Evolutionary conservation across 116 monocot genomes (phyloP), one percentile per base, ranked within the genome.

Genomic region (Posidonia oceanica): DNA sequence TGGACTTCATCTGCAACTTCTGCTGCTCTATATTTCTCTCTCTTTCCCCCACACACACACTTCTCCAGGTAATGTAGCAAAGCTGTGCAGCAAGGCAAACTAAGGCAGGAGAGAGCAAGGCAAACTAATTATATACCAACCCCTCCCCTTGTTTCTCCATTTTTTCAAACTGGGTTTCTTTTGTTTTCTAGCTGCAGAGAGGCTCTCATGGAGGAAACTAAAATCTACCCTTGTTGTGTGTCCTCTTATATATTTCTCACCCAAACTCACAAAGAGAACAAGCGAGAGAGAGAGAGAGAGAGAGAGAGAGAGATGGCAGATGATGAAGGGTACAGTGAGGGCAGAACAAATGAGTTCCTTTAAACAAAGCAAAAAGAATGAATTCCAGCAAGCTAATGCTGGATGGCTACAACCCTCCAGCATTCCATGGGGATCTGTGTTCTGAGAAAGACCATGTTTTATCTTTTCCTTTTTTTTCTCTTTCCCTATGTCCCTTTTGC

Each of bases 381-480:
- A 88, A 74, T 74, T 80, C 75, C 78, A 74, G 67, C 69, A 37
- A 80, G 68, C 79, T 80, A 84, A 92, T 84, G 79, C 76, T 75
- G 72, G 80, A 76, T 70, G 40, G 61, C 67, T 73, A 80, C 62
- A 69, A 74, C 57, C 73, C 39, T 54, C 70, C 48, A 36, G 58
- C 75, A 85, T 74, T 81, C 79, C 69, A 79, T 93, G 77, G 94
- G 91, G 91, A 94, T 94, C 86, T 90, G 94, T 88, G 87, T 81
- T 58, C 55, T 61, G 76, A 82, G 78, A 81, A 83, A 86, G 87
- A 83, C 69, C 74, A 77, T 67, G 48, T 61, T 75, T 75, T 73
- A 40, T 11, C 18, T 77, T 75, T 56, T 63, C 39, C 54, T 72
- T 59, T 40, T 58, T 66, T 51, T 76, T 63, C 79, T 51, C 74